Conservation (phyloP, 768 basidiomycete species). For the Lyophyllum decastes region DNA sequence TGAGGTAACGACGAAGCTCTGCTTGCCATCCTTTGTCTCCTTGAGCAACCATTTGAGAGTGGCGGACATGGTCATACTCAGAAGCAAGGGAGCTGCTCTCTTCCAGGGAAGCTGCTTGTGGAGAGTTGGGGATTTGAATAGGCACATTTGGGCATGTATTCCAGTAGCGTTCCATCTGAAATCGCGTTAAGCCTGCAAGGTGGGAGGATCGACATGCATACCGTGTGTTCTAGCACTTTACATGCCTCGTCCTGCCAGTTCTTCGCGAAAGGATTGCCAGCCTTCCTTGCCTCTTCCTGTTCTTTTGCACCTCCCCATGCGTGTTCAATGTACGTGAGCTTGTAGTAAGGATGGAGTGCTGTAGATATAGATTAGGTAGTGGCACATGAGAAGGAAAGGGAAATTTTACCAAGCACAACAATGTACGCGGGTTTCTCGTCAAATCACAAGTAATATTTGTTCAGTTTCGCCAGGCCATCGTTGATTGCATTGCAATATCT, state of each 20-base stretch:
- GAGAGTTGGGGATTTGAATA: too few species aligned
- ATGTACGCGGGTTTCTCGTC: slow-evolving; percentile 22
- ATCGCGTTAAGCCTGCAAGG: background rate
- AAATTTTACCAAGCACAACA: slow-evolving; percentile 23
- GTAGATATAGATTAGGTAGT: background rate
- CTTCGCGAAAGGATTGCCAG: slow-evolving; percentile 16
- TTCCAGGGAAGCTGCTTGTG: too few species aligned
- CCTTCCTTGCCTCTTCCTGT: slow-evolving; percentile 14
- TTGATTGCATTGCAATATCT: slow-evolving; percentile 20
- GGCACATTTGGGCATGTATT: background rate
- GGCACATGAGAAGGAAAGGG: background rate
- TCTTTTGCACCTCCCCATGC: slow-evolving; percentile 29
- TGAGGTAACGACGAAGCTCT: too few species aligned
- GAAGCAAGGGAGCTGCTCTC: too few species aligned
- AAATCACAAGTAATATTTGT: slow-evolving; percentile 23
- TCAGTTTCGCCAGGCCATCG: slow-evolving; percentile 23
- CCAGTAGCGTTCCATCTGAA: slow-evolving; percentile 17
- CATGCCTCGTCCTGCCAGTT: slow-evolving; percentile 20
- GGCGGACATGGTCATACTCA: too few species aligned
- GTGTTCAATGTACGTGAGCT: slow-evolving; percentile 24
- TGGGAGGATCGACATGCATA: background rate
- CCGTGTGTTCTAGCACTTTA: slow-evolving; percentile 12
- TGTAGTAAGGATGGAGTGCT: too few species aligned
- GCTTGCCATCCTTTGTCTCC: too few species aligned
- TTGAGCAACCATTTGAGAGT: too few species aligned